Percentiles rank a stretch among this genome's conserved stretches.
Conservation (phyloP, 768 basidiomycete species). For the Lentinus brumalis region DNA sequence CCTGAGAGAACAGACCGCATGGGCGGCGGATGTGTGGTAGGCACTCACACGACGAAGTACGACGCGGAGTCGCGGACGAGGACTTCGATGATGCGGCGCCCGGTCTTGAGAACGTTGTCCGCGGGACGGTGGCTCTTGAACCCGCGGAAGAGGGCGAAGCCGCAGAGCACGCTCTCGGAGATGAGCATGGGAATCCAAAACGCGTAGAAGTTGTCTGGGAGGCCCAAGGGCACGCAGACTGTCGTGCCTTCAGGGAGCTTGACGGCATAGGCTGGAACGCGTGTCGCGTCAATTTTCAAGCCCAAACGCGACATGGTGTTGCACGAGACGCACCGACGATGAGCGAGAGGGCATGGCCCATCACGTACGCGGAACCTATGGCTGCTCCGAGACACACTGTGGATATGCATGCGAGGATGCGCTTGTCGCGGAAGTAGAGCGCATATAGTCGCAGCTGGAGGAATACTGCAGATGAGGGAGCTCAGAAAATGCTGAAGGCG, state of each 20-base stretch:
- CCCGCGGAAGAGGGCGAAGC: constrained; percentile 51
- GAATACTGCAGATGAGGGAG: constrained; percentile 42
- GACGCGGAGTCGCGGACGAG: constrained; percentile 58
- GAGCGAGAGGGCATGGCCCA: constrained; percentile 44
- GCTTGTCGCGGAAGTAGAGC: constrained; percentile 55
- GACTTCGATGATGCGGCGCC: constrained; percentile 47
- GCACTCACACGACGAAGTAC: constrained; percentile 59
- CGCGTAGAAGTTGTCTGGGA: constrained; percentile 48
- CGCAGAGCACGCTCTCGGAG: constrained; percentile 56
- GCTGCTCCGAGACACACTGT: constrained; percentile 42
- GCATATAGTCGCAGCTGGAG: constrained; percentile 67
- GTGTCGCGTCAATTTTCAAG: not conserved
- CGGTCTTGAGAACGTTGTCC: constrained; percentile 42
- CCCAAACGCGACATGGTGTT: not conserved
- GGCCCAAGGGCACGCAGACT: constrained; percentile 45
- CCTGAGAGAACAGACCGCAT: not conserved
- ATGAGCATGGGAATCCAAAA: constrained; percentile 64
- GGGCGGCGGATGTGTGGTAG: not conserved
- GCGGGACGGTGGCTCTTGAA: constrained; percentile 42
- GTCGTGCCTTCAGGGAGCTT: constrained; percentile 20
- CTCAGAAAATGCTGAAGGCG: not conserved
- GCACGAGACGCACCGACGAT: constrained; percentile 40
- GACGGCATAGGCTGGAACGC: constrained; percentile 1
- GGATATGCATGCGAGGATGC: constrained; percentile 49
- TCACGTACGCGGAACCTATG: constrained; percentile 46